Evolutionary conservation across 2,329 filamentous ascomycete species (phyloP), one percentile per base, ranked within the genome.

Genomic region (Fusarium nurragi): DNA sequence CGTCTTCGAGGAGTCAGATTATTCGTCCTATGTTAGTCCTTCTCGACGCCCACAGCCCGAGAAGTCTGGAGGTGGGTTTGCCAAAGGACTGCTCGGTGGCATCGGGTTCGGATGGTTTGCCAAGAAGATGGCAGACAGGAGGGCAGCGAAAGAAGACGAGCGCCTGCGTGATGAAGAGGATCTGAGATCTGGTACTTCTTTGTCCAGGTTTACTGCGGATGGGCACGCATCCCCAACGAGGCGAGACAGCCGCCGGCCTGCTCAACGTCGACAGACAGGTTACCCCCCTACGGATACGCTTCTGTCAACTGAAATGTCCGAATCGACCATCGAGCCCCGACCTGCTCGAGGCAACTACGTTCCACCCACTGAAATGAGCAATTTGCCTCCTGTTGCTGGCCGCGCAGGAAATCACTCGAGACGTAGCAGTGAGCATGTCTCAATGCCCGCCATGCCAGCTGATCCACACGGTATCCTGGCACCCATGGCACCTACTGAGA

Each of bases 151-250:
- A 50, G 83, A 84, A 59, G 84, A 82, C 46, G 81, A 82, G 26
- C 78, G 83, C 36, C 34, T 78, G 6, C 73, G 72, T 30, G 77
- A 82, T 6, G 74, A 87, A 75, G 85, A 89, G 53, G 81, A 88
- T 3, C 69, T 78, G 65, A 83, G 87, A 50, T 85, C 87, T 21
- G 84, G 91, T 6, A 86, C 85, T 32, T 83, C 84, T 28, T 81
- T 84, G n/a, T 86, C 88, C 21, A 83, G 83, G 68, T 92, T 86
- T 61, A 92, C 90, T 4, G 90, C 87, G 25, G 91, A 93, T 73
- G 89, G 89, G 23, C 81, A 84, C 59, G 79, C 80, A 4, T 82
- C 82, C 16, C 83, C 85, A 3, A 75, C 80, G 0, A 77, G 83
- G 44, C 78, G 68, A 36, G 60, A 69, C 26, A 69, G 71, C 16